Conservation (phyloP, 345 rosid species). For the Carallia pectinifolia region DNA sequence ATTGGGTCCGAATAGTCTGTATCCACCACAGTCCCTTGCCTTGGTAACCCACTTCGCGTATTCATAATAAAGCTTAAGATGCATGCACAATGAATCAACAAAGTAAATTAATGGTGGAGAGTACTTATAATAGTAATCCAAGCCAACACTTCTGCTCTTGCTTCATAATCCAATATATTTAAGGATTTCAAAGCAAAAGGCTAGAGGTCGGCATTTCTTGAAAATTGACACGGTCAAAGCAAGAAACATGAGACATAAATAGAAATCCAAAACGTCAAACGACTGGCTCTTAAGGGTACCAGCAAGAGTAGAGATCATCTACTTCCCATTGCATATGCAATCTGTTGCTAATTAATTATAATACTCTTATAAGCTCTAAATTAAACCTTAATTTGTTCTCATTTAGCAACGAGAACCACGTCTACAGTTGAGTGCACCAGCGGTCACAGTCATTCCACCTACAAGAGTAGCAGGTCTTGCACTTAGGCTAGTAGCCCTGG, state of each 20-base stretch:
- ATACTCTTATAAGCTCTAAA: too few species aligned
- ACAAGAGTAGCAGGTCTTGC: conserved; percentile 31
- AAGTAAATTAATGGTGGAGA: not conserved
- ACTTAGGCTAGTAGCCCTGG: conserved; percentile 23
- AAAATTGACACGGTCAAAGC: not conserved
- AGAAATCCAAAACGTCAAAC: not conserved
- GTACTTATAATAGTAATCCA: not conserved
- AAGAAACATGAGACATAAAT: not conserved
- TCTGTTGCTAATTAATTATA: too few species aligned
- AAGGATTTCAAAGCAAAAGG: not conserved
- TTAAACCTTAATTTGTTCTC: too few species aligned
- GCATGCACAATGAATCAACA: not conserved
- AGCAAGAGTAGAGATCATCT: not conserved
- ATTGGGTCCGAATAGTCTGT: too few species aligned
- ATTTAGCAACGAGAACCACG: conserved; percentile 23
- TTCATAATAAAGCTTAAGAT: too few species aligned
- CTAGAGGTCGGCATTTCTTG: conserved; percentile 4
- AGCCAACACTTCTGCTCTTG: conserved; percentile 24
- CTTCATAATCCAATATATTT: not conserved
- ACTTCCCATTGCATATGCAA: too few species aligned
- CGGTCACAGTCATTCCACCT: conserved; percentile 17
- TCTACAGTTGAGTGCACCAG: conserved; percentile 28
- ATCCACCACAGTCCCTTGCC: too few species aligned
- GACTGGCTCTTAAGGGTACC: not conserved
- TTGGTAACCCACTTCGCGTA: too few species aligned